Evolutionary conservation across 345 rosid genomes (phyloP).

Genomic region (Acer yangbiense): DNA sequence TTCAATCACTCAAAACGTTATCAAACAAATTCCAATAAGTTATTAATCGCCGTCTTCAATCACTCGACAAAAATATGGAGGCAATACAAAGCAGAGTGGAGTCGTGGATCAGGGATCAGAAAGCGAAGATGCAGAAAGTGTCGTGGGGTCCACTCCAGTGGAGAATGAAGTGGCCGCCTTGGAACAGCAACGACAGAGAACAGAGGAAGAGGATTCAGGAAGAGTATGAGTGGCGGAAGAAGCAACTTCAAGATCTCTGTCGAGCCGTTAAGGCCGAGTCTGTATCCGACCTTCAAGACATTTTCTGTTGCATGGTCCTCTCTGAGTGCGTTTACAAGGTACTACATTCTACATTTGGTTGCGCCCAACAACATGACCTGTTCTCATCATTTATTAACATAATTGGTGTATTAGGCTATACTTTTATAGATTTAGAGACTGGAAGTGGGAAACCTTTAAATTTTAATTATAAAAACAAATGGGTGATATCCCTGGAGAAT

Average conservation of each 20-base stretch:
- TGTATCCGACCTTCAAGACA: slow-evolving; percentile 77
- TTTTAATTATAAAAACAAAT: no score
- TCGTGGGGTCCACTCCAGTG: slow-evolving; percentile 88
- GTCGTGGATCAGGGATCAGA: slow-evolving; percentile 93
- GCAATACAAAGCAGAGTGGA: slow-evolving; percentile 73
- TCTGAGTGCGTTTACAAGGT: slow-evolving; percentile 96
- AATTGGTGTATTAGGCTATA: no score
- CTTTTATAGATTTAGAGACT: no score
- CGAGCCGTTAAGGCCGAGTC: slow-evolving; percentile 80
- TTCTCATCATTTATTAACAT: background rate
- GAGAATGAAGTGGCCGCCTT: slow-evolving; percentile 80
- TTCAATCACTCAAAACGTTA: no score
- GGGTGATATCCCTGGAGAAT: no score
- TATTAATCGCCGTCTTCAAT: background rate
- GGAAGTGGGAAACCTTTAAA: background rate
- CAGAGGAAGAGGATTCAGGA: slow-evolving; percentile 65
- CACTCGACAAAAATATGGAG: slow-evolving; percentile 37
- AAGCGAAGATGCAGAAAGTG: slow-evolving; percentile 59
- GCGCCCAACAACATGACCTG: background rate
- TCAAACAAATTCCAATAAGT: no score
- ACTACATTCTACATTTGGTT: no score
- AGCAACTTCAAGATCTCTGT: slow-evolving; percentile 81
- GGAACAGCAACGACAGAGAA: slow-evolving; percentile 53
- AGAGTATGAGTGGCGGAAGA: slow-evolving; percentile 73
- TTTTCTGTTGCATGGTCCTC: slow-evolving; percentile 96